Conservation (phyloP, 495 filamentous ascomycete genomes). For the Melanomma pulvis-pyrius region DNA sequence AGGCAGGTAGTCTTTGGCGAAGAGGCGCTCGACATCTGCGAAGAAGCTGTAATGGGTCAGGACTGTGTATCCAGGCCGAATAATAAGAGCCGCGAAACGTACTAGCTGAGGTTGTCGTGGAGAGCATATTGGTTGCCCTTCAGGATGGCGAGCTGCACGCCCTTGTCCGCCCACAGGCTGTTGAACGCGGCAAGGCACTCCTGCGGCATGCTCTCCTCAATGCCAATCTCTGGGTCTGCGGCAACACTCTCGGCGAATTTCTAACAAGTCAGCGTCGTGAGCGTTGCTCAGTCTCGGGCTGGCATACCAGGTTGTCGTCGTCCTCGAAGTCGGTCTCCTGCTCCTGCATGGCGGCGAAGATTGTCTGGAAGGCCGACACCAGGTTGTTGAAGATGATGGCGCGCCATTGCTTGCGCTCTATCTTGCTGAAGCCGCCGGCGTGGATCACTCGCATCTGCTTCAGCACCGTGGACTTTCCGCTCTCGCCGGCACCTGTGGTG, state of each 20-base stretch:
- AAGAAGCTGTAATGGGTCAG: constrained; percentile 74
- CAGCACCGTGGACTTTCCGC: constrained; percentile 97
- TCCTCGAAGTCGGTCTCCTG: constrained; percentile 44
- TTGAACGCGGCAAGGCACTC: constrained; percentile 94
- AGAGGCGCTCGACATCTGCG: constrained; percentile 90
- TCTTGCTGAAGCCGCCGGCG: constrained; percentile 76
- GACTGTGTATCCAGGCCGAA: background rate
- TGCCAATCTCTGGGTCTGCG: constrained; percentile 80
- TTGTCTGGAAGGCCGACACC: constrained; percentile 75
- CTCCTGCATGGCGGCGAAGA: constrained; percentile 41
- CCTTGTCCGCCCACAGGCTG: constrained; percentile 89
- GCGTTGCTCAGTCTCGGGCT: background rate
- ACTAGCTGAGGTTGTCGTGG: constrained; percentile 99
- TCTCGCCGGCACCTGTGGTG: constrained; percentile 90
- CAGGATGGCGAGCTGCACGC: constrained; percentile 88
- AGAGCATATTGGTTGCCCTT: constrained; percentile 97
- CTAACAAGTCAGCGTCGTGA: constrained; percentile 31
- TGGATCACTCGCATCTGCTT: constrained; percentile 98
- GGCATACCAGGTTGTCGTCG: constrained; percentile 41
- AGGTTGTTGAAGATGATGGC: constrained; percentile 99
- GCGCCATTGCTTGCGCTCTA: constrained; percentile 83
- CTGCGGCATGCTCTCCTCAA: constrained; percentile 89
- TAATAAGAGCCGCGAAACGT: too few relatives aligned
- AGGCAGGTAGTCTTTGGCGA: constrained; percentile 89
- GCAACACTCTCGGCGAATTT: constrained; percentile 45